phyloP scores from a whole-genome alignment of 2,329 filamentous ascomycete species.

The Mariannaea sp. region DNA sequence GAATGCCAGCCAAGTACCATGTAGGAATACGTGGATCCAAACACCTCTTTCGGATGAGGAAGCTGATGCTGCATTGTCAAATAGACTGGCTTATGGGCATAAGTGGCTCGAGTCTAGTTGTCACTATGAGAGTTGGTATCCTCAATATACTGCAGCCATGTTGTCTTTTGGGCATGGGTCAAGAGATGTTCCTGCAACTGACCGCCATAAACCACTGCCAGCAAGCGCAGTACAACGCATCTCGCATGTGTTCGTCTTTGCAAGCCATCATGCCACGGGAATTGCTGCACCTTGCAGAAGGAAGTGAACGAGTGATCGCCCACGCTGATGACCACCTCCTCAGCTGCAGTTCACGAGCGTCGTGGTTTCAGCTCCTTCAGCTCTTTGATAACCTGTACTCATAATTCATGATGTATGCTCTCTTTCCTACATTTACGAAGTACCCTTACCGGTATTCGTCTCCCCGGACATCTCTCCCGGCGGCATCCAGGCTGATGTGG shows the following conservation, averaged over 20 bases:
- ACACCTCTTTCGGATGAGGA: background rate
- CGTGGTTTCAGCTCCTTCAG: background rate
- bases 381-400: background rate
- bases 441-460: background rate
- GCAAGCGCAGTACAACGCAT: conserved; percentile 6
- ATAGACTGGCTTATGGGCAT: background rate
- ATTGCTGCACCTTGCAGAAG: background rate
- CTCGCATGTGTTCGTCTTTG: background rate
- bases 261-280: no score
- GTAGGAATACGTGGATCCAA: conserved; percentile 12
- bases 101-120: background rate
- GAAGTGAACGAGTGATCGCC: background rate
- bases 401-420: no score
- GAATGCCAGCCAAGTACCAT: background rate
- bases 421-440: no score
- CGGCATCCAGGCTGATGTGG: background rate
- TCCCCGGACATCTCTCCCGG: background rate
- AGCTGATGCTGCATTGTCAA: background rate
- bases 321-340: background rate
- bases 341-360: background rate
- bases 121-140: conserved; percentile 1
- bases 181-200: conserved; percentile 8
- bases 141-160: conserved; percentile 2
- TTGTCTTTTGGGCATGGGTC: no score
- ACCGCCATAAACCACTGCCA: background rate